Evolutionary conservation across 2,329 filamentous ascomycete genomes (phyloP).

Genomic region (Curvularia eragrostidis): DNA sequence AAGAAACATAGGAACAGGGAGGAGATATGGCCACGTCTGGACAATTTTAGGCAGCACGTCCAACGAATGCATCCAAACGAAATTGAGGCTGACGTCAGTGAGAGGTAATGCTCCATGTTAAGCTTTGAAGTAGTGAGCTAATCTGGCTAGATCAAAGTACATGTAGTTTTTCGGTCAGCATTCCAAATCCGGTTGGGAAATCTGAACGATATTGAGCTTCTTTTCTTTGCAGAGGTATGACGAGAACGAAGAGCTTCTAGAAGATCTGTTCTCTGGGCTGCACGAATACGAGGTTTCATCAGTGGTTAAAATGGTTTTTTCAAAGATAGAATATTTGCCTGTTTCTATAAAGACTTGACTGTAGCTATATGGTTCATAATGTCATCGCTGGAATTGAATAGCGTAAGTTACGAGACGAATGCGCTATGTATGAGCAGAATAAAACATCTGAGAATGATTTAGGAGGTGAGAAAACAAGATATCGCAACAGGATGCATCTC

Average conservation of each 20-base stretch:
- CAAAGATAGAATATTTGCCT: background rate
- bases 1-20: conserved; percentile 63
- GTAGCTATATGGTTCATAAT: too few species aligned
- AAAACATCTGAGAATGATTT: too few species aligned
- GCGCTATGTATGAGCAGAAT: too few species aligned
- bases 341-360: too few species aligned
- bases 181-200: background rate
- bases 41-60: conserved; percentile 87
- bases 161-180: background rate
- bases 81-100: conserved; percentile 54
- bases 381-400: too few species aligned
- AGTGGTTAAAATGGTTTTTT: background rate
- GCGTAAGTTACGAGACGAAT: too few species aligned
- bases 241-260: background rate
- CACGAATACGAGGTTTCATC: background rate
- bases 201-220: background rate
- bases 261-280: background rate
- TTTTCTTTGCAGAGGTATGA: background rate
- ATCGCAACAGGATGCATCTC: too few species aligned
- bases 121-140: conserved; percentile 10
- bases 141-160: conserved; percentile 35
- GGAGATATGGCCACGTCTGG: conserved; percentile 80
- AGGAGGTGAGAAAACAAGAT: too few species aligned
- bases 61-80: conserved; percentile 67
- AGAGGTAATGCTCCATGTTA: conserved; percentile 47